Evolutionary conservation across 495 filamentous ascomycete species (phyloP).

Genomic region (Talaromyces borbonicus): DNA sequence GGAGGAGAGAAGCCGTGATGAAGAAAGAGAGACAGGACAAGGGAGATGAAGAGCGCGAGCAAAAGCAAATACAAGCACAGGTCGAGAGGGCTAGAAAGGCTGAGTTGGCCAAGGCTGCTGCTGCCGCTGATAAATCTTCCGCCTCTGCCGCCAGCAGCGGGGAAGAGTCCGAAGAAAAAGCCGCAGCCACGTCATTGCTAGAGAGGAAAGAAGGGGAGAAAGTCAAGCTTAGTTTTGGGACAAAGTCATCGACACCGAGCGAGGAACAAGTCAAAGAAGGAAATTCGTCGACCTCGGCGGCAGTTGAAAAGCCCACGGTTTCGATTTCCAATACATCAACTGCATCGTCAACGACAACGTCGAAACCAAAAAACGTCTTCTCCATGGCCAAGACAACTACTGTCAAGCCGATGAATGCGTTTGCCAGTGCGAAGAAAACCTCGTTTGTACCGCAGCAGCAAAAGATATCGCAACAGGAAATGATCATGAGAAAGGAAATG

Average conservation of each 20-base stretch:
- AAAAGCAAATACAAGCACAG: constrained; percentile 67
- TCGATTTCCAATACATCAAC: constrained; percentile 37
- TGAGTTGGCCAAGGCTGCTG: constrained; percentile 36
- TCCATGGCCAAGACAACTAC: constrained; percentile 42
- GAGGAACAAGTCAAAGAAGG: background rate
- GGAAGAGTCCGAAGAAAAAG: constrained; percentile 35
- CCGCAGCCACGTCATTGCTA: constrained; percentile 35
- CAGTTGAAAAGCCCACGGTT: background rate
- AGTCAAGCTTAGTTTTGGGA: constrained; percentile 55
- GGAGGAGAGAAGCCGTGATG: constrained; percentile 65
- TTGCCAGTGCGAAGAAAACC: constrained; percentile 47
- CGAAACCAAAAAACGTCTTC: constrained; percentile 77
- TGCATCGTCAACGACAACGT: constrained; percentile 43
- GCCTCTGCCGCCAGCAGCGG: constrained; percentile 44
- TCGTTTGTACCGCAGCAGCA: constrained; percentile 53
- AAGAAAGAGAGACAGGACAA: constrained; percentile 78
- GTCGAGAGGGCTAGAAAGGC: constrained; percentile 56
- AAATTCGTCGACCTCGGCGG: too few relatives aligned
- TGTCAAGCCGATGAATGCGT: constrained; percentile 39
- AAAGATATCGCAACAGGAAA: constrained; percentile 76
- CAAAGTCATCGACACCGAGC: constrained; percentile 5
- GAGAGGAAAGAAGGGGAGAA: constrained; percentile 72
- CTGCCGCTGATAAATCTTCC: constrained; percentile 29
- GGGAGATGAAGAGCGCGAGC: constrained; percentile 84
- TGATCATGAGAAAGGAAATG: constrained; percentile 81